Conservation (phyloP, 2,329 filamentous ascomycete species). For the Fusarium camptoceras region DNA sequence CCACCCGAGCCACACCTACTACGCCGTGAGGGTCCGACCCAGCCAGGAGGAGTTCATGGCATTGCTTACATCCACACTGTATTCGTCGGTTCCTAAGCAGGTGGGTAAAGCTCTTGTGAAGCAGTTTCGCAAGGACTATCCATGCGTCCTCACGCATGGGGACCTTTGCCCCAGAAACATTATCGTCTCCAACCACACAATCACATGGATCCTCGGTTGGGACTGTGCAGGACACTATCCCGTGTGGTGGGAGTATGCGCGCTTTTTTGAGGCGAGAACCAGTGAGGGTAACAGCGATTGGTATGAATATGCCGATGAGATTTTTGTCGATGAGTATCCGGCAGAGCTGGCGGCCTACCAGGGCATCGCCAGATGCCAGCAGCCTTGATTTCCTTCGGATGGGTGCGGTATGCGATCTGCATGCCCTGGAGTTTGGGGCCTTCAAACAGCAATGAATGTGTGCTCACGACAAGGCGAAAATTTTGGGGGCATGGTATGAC, state of each 20-base stretch:
- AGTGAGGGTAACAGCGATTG: slow-evolving; percentile 46
- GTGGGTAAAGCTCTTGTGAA: slow-evolving; percentile 39
- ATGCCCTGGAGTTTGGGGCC: background rate
- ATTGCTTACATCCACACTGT: slow-evolving; percentile 45
- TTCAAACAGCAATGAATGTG: background rate
- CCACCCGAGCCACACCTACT: slow-evolving; percentile 46
- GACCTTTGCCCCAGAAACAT: slow-evolving; percentile 48
- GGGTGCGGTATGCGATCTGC: background rate
- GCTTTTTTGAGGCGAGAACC: slow-evolving; percentile 51
- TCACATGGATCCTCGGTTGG: slow-evolving; percentile 48
- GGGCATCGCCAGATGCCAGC: slow-evolving; percentile 47
- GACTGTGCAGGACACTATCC: slow-evolving; percentile 51
- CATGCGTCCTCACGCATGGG: slow-evolving; percentile 43
- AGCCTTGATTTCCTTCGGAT: slow-evolving; percentile 18
- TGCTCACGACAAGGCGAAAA: background rate
- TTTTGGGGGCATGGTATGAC: background rate
- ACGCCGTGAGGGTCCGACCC: slow-evolving; percentile 41
- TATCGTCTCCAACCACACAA: slow-evolving; percentile 41
- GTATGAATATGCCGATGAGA: slow-evolving; percentile 48
- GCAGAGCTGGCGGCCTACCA: slow-evolving; percentile 50
- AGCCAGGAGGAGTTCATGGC: slow-evolving; percentile 40
- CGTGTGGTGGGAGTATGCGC: slow-evolving; percentile 52
- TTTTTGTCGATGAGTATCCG: slow-evolving; percentile 43
- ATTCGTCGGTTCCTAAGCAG: slow-evolving; percentile 40
- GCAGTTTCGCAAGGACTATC: slow-evolving; percentile 32